These are phyloP conservation scores for Candida morakotiae DNA, from an alignment of 805 yeast species.

Conservation along the genomic window DNA sequence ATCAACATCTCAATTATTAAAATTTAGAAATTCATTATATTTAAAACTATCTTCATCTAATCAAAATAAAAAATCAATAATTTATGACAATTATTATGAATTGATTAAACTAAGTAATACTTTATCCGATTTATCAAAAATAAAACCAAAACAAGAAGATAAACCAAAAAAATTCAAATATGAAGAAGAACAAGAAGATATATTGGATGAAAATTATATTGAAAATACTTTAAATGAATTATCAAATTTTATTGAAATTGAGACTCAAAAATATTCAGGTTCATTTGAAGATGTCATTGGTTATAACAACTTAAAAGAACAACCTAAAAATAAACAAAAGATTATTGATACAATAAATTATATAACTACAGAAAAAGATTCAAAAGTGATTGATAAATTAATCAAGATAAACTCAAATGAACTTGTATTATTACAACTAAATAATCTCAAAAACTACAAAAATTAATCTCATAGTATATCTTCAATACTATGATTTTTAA, in stretches of 20 bases:
- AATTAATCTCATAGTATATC: constrained; percentile 31
- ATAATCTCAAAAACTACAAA: constrained; percentile 8
- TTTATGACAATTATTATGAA: constrained; percentile 73
- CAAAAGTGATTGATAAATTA: not conserved
- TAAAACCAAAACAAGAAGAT: constrained; percentile 5
- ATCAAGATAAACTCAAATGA: constrained; percentile 15
- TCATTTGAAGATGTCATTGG: constrained; percentile 14
- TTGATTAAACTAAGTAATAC: constrained; percentile 63
- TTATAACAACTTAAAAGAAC: not conserved
- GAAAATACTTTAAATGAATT: constrained; percentile 20
- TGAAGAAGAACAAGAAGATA: constrained; percentile 4
- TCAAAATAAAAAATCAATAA: constrained; percentile 63
- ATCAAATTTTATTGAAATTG: constrained; percentile 17
- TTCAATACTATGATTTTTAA: constrained; percentile 73
- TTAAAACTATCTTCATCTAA: constrained; percentile 49
- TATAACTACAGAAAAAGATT: constrained; percentile 4
- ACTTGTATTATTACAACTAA: constrained; percentile 19
- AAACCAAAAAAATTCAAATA: constrained; percentile 8
- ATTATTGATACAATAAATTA: constrained; percentile 13
- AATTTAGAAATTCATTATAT: constrained; percentile 32
- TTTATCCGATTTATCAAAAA: constrained; percentile 24
- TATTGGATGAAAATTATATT: constrained; percentile 14
- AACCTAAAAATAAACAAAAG: constrained; percentile 3
- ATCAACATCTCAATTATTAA: constrained; percentile 27
- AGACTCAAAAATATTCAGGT: constrained; percentile 15